phyloP scores from a whole-genome alignment of 1,139 yeast genomes.

The Hyphopichia buzzinii region DNA sequence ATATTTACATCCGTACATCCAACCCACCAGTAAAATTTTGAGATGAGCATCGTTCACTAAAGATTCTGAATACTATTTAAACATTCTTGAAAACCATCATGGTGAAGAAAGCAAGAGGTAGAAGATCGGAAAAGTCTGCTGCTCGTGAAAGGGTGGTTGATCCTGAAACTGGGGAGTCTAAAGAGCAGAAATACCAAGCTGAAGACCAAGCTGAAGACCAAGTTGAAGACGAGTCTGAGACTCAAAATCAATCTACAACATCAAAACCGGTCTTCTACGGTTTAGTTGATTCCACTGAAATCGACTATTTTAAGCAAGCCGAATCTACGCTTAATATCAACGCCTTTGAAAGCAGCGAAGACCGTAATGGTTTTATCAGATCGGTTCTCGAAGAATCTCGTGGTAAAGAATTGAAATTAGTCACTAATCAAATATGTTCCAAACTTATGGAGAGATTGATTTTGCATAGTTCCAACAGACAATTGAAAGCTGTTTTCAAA shows the following conservation, averaged over 20 bases:
- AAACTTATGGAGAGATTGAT: slow-evolving; percentile 86
- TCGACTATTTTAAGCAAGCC: slow-evolving; percentile 90
- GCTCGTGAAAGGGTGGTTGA: slow-evolving; percentile 14
- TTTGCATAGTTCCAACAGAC: slow-evolving; percentile 61
- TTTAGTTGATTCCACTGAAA: slow-evolving; percentile 75
- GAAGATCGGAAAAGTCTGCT: slow-evolving; percentile 52
- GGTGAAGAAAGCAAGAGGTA: slow-evolving; percentile 55
- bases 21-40: not conserved
- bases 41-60: not conserved
- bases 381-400: slow-evolving; percentile 82
- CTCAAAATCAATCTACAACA: slow-evolving; percentile 7
- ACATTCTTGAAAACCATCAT: not conserved
- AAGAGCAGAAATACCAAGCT: slow-evolving; percentile 5
- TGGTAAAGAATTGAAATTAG: slow-evolving; percentile 89
- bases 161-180: slow-evolving; percentile 13
- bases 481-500: slow-evolving; percentile 62
- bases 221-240: slow-evolving; percentile 8
- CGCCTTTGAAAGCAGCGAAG: slow-evolving; percentile 75
- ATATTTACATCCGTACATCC: not conserved
- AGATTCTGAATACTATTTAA: no score
- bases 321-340: slow-evolving; percentile 82
- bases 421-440: slow-evolving; percentile 92
- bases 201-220: slow-evolving; percentile 6
- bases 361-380: slow-evolving; percentile 65
- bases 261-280: slow-evolving; percentile 61